Conservation (phyloP, 78 protist species). For the Pigoraptor vietnamica region DNA sequence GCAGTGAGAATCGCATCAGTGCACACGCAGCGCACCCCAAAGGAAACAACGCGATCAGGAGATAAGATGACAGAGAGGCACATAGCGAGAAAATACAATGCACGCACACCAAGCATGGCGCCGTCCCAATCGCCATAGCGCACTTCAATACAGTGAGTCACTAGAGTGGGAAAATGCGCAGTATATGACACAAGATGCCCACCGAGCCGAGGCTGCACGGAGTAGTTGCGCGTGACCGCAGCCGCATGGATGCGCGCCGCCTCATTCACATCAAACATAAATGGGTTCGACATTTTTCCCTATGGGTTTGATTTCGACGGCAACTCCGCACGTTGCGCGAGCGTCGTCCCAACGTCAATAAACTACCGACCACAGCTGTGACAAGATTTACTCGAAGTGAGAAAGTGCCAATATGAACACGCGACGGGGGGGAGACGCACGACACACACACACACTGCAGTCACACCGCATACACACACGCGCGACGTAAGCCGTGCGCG, state of each 20-base stretch:
- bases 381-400: too few species aligned
- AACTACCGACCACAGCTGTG: too few species aligned
- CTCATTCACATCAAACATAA: background rate
- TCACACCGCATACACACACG: too few species aligned
- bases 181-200: background rate
- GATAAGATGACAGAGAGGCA: background rate
- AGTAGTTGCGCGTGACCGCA: conserved; percentile 27
- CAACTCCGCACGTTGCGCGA: background rate
- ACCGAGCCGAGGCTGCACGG: conserved; percentile 32
- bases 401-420: too few species aligned
- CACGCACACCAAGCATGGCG: background rate
- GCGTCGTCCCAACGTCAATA: background rate
- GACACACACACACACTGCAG: too few species aligned
- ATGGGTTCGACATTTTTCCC: background rate
- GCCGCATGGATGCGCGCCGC: conserved; percentile 18
- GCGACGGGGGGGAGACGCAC: too few species aligned
- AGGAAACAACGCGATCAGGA: background rate
- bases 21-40: background rate
- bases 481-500: too few species aligned
- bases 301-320: background rate
- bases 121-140: background rate
- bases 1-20: background rate
- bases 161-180: background rate
- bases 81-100: background rate
- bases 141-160: too few species aligned